Base-by-base conservation (phyloP, 2,329 filamentous ascomycete species). In the Monilinia fructigena region DNA sequence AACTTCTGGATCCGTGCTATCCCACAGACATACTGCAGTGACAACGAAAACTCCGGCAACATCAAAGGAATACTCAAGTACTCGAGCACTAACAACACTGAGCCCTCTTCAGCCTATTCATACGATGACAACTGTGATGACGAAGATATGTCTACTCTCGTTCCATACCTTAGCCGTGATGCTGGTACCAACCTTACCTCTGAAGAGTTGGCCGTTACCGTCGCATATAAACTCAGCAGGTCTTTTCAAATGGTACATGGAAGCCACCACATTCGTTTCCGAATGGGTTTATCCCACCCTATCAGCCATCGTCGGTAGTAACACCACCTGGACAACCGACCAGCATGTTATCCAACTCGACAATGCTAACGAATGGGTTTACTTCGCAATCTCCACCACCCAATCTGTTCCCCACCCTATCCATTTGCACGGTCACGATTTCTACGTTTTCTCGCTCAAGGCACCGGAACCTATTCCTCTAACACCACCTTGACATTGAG, bases 1-100 rank as follows among this genome's bases (percentile, higher is more conserved):
- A 77, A 83, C 8, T 86, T 83, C 72, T 88, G 85, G 84, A 83
- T 89, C 78, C 82, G 85, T 47, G 79, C 81, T 65, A 83, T 81
- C 71, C 81, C 81, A 1, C 72, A 82, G 64, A 85, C 82, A 4
- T 71, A 84, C 1, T 89, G 86, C 0, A 84, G 82, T 10, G 80
- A 90, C 56, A 80, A 88, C 54, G 73, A 79, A 18, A 80, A 87
- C 53, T 79, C 88, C 71, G 78, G 78, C 4, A 77, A 77, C 60
- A 74, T 77, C 69, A 78, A 74, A 45, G 83, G 82, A 1, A 82
- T 86, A 50, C 69, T 86, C 8, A 78, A 76, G 55, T 80, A 80
- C 14, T 68, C 79, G 3, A 87, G 86, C 0, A 48, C 62, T 20
- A 77, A 76, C n/a, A 4, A 23, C 20, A 74, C 74, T 23, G 71